Evolutionary conservation across 1,139 yeast genomes (phyloP), one percentile per base, ranked within the genome.

Genomic region (Saccharomyces hybrid): DNA sequence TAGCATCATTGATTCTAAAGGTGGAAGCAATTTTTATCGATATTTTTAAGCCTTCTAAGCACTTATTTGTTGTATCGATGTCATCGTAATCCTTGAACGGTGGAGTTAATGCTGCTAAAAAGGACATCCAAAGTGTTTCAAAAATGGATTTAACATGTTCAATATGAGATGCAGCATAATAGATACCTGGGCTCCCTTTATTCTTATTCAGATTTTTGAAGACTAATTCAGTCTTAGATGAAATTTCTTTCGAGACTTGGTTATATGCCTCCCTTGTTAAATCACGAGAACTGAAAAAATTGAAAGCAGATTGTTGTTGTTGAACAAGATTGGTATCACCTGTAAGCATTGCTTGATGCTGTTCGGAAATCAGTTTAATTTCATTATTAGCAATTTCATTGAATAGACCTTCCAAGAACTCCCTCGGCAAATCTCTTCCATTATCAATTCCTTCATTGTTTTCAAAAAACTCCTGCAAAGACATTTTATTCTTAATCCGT

Each of bases 121-220:
- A 81, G 0, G 97, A 89, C 97, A 93, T 90, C 99, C 99, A 95
- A 50, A 88, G 76, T 13, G 89, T 89, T 64, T 91, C 97, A 72
- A 93, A 91, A 68, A 95, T 88, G 0, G 97, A 93, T 65, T 82
- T 86, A 25, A 91, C 97, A 68, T 93, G 97, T 61, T 89, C 95
- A 20, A 88, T 82, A 67, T 87, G 93, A 3, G 93, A 84, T 0
- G 96, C 84, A 54, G 81, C 79, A 60, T 72, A 72, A 54, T 67
- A 73, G 4, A 70, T 69, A 26, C 60, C 67, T 11, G 64, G 55
- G 13, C 63, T 64, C 31, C 61, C 60, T 52, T 66, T 63, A 32
- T 65, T 59, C 54, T 74, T 79, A 7, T 88, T 85, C 62, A 90
- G 73, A 54, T 78, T 80, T 61, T 86, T 85, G 65, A 93, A 90